Evolutionary conservation across 208 protist species (phyloP).

Genomic region (Borovskyia barvae): DNA sequence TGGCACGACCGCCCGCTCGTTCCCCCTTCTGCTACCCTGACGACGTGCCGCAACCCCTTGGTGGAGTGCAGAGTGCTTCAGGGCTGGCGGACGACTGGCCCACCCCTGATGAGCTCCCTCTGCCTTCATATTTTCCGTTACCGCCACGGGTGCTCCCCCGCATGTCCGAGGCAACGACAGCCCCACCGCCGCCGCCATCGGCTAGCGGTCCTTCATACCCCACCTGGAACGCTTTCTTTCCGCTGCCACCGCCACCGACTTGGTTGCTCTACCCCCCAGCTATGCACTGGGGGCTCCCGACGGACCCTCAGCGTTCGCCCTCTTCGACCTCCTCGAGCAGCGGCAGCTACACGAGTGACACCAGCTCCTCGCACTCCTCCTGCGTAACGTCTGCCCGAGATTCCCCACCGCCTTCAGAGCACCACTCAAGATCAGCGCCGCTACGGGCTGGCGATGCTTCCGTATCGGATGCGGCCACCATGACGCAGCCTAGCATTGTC

Average conservation of each 20-base stretch:
- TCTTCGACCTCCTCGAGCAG: background rate
- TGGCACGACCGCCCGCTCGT: background rate
- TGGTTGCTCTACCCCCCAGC: conserved; percentile 16
- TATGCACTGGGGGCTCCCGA: too few species aligned
- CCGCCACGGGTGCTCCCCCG: conserved; percentile 32
- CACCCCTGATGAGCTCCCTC: conserved; percentile 48
- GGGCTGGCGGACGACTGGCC: conserved; percentile 32
- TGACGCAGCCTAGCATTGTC: background rate
- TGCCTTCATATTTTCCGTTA: conserved; percentile 64
- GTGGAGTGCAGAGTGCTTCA: background rate
- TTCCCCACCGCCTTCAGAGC: background rate
- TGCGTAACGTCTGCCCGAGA: background rate
- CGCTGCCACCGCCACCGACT: conserved; percentile 17
- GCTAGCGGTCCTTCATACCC: too few species aligned
- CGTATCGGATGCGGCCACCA: background rate
- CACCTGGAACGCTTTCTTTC: too few species aligned
- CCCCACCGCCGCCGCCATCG: background rate
- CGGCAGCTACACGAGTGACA: background rate
- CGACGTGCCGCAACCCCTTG: background rate
- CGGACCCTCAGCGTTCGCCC: background rate
- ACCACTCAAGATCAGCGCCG: background rate
- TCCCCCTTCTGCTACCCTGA: background rate
- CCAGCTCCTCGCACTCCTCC: too few species aligned
- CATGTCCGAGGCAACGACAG: background rate
- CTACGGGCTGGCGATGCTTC: background rate